These are phyloP conservation scores for Suhomyces sp. DNA, from an alignment of 805 yeast species.

Conservation along the genomic window DNA sequence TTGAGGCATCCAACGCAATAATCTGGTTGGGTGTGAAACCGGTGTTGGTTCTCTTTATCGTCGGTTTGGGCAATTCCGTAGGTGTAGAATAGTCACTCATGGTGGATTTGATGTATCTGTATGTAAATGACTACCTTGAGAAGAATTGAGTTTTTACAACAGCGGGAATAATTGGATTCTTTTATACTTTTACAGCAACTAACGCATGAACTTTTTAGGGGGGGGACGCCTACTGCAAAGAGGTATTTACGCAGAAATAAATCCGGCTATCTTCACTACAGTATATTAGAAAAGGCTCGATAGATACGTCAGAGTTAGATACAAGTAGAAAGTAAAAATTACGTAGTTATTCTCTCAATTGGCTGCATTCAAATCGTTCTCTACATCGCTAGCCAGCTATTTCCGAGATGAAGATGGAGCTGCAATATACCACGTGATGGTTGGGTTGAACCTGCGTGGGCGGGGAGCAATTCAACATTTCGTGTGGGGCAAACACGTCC, in stretches of 20 bases:
- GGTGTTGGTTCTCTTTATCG: slow-evolving; percentile 72
- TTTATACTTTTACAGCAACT: slow-evolving; percentile 1
- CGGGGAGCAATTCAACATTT: not conserved
- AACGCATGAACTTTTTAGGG: not conserved
- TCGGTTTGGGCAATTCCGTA: slow-evolving; percentile 35
- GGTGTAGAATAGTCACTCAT: slow-evolving; percentile 41
- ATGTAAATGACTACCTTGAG: not conserved
- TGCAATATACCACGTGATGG: not conserved
- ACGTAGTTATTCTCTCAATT: not conserved
- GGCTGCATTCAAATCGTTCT: not conserved
- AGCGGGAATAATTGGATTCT: not conserved
- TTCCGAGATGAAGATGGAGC: not conserved
- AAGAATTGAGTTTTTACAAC: not conserved
- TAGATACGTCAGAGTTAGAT: not conserved
- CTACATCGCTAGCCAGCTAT: not conserved
- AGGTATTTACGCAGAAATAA: not conserved
- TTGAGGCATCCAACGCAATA: slow-evolving; percentile 72
- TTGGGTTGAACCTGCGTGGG: not conserved
- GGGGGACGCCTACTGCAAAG: not conserved
- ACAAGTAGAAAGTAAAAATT: not conserved
- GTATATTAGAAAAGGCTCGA: not conserved
- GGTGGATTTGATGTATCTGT: not conserved
- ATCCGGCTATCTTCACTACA: not conserved
- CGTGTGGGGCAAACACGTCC: not conserved
- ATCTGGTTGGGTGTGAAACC: slow-evolving; percentile 92